These are phyloP conservation scores for Castanopsis chinensis DNA, from an alignment of 306 rosid species.

Conservation along the genomic window DNA sequence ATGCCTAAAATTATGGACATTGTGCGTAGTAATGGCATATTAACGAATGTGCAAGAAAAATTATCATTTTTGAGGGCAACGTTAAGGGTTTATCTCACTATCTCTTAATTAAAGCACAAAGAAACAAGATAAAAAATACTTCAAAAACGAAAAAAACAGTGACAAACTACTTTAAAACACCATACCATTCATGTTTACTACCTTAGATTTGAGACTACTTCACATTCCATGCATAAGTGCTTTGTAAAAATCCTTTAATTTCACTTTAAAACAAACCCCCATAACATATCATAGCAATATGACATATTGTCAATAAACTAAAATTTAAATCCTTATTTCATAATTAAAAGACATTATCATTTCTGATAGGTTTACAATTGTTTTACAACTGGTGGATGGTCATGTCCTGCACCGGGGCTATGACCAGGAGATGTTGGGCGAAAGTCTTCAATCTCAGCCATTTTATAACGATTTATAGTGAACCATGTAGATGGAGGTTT, in stretches of 20 bases:
- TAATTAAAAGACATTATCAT: neutral
- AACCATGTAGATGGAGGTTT: slow-evolving; percentile 38
- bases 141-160: neutral
- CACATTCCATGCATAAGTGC: neutral
- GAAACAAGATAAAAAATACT: neutral
- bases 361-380: neutral
- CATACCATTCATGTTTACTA: neutral
- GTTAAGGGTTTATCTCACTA: neutral
- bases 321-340: neutral
- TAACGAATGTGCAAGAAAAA: too few relatives aligned
- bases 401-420: slow-evolving; percentile 62
- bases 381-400: slow-evolving; percentile 23
- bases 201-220: neutral
- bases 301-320: too few relatives aligned
- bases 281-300: neutral
- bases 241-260: neutral
- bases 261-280: neutral
- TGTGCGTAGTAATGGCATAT: too few relatives aligned
- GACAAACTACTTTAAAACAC: neutral
- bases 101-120: neutral
- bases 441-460: slow-evolving; percentile 35
- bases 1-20: too few relatives aligned
- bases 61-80: too few relatives aligned
- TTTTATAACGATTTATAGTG: slow-evolving; percentile 38
- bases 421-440: slow-evolving; percentile 62